Conservation (phyloP, 2,329 filamentous ascomycete genomes). For the Fusarium stilboides region DNA sequence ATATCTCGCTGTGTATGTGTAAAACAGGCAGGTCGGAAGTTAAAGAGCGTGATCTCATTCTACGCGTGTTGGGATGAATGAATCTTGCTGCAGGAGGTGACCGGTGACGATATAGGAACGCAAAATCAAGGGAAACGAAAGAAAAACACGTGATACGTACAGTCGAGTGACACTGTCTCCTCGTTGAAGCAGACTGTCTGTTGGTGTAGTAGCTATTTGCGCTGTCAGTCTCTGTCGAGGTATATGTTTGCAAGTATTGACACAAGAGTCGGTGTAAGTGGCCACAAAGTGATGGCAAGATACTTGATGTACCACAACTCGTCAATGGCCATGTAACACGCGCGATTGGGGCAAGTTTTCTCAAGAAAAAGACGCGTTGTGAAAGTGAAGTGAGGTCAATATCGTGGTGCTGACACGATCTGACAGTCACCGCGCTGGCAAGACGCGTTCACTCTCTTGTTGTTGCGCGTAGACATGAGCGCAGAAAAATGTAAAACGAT, state of each 20-base stretch:
- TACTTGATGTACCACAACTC: slow-evolving; percentile 19
- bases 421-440: slow-evolving; percentile 15
- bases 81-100: not conserved
- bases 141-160: slow-evolving; percentile 46
- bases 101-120: slow-evolving; percentile 1
- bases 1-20: slow-evolving; percentile 34
- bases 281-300: slow-evolving; percentile 26
- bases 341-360: slow-evolving; percentile 16
- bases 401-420: slow-evolving; percentile 24
- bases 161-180: slow-evolving; percentile 2
- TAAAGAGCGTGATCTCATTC: slow-evolving; percentile 13
- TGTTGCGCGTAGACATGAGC: not conserved
- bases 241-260: slow-evolving; percentile 32
- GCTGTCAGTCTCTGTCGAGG: slow-evolving; percentile 43
- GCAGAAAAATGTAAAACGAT: not conserved
- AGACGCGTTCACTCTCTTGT: slow-evolving; percentile 25
- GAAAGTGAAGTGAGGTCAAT: slow-evolving; percentile 4
- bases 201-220: slow-evolving; percentile 41
- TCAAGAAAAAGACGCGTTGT: slow-evolving; percentile 31
- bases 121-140: slow-evolving; percentile 18
- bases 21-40: slow-evolving; percentile 46
- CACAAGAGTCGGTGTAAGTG: slow-evolving; percentile 50
- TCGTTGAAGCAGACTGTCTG: slow-evolving; percentile 4
- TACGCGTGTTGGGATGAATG: not conserved
- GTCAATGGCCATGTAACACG: slow-evolving; percentile 17